Evolutionary conservation across 306 rosid genomes (phyloP).

Genomic region (Hippophae rhamnoides): DNA sequence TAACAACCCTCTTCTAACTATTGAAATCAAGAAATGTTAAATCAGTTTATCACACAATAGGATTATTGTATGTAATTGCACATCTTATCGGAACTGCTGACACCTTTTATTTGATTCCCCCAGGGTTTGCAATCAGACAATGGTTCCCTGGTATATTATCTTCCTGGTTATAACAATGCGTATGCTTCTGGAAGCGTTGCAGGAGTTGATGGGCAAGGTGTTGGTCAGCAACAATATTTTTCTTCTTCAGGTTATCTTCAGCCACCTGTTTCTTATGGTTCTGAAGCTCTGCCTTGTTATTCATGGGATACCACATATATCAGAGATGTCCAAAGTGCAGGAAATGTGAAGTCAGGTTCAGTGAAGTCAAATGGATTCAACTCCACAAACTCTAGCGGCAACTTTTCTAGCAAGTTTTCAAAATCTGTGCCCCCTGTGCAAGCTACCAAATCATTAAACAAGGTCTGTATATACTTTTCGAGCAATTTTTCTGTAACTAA

Average conservation of each 20-base stretch:
- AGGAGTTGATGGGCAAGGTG: slow-evolving; percentile 30
- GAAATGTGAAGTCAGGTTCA: slow-evolving; percentile 19
- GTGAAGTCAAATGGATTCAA: slow-evolving; percentile 28
- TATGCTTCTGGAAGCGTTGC: slow-evolving; percentile 26
- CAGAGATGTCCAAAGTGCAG: slow-evolving; percentile 29
- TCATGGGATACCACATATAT: slow-evolving; percentile 27
- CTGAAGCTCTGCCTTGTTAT: slow-evolving; percentile 41
- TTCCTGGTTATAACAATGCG: slow-evolving; percentile 22
- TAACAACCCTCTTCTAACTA: neutral
- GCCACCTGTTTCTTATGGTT: slow-evolving; percentile 35
- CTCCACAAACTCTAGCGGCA: slow-evolving; percentile 23
- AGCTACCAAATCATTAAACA: slow-evolving; percentile 26
- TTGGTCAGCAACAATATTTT: slow-evolving; percentile 35
- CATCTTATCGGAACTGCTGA: neutral
- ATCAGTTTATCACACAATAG: neutral
- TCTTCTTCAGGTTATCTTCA: slow-evolving; percentile 42
- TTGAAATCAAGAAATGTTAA: neutral
- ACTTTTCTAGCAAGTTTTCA: slow-evolving; percentile 24
- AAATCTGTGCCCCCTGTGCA: slow-evolving; percentile 21
- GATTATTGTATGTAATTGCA: neutral
- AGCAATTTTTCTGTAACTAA: neutral
- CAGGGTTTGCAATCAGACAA: slow-evolving; percentile 34
- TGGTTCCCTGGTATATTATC: slow-evolving; percentile 23
- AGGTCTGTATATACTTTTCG: slow-evolving; percentile 24
- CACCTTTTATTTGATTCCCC: neutral